A percentile compares a stretch with the other conserved stretches of the same genome.
These are phyloP conservation scores for Auricularia sp. DNA, from an alignment of 768 basidiomycete genomes.

Conservation along the genomic window DNA sequence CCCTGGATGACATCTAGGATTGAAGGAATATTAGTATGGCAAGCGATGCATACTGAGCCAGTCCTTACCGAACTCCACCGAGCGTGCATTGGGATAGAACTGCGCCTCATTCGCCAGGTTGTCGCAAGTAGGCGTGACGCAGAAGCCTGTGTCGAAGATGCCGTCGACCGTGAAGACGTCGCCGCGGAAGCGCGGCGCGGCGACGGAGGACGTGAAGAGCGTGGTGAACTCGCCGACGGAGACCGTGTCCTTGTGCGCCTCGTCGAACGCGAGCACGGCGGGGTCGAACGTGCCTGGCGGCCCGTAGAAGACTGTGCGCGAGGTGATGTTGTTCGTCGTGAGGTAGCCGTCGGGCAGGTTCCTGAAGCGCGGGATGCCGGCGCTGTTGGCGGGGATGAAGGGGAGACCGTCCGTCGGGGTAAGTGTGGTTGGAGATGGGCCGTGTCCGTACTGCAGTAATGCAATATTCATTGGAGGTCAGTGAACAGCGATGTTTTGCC, in stretches of 20 bases:
- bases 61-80: no score
- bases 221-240: not conserved
- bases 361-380: not conserved
- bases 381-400: no score
- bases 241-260: not conserved
- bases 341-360: not conserved
- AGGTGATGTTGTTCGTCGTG: not conserved
- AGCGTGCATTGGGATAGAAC: not conserved
- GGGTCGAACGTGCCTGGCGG: not conserved
- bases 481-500: no score
- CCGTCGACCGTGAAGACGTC: not conserved
- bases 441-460: no score
- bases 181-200: not conserved
- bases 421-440: no score
- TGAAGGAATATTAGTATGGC: no score
- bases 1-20: no score
- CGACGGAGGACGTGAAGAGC: not conserved
- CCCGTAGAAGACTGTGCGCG: not conserved
- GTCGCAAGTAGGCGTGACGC: not conserved
- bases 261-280: not conserved
- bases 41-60: no score
- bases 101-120: not conserved
- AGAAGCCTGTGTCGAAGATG: not conserved
- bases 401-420: no score
- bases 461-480: no score